Percentiles rank a stretch among this genome's conserved stretches.
phyloP scores from a whole-genome alignment of 2,329 filamentous ascomycete genomes.

The Diplodia sapinea region DNA sequence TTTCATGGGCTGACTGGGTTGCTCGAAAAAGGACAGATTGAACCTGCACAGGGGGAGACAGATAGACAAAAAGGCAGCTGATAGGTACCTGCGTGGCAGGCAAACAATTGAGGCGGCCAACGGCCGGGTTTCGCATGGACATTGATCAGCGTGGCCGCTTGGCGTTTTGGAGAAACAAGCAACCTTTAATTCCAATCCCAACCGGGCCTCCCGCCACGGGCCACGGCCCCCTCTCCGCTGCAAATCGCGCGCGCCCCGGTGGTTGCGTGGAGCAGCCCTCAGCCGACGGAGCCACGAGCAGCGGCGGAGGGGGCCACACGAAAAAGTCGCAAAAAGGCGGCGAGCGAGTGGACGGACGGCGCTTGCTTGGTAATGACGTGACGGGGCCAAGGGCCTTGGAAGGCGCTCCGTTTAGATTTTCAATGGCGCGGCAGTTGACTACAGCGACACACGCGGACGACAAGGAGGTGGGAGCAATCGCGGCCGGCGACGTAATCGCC shows the following conservation, averaged over 20 bases:
- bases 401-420: neutral
- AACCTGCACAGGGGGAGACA: neutral
- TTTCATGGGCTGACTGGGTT: constrained; percentile 6
- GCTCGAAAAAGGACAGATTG: constrained; percentile 17
- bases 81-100: constrained; percentile 1
- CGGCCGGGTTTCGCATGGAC: constrained; percentile 18
- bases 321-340: neutral
- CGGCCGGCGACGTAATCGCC: constrained; percentile 7
- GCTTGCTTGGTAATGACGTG: constrained; percentile 12
- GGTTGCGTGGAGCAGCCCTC: neutral
- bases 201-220: constrained; percentile 10
- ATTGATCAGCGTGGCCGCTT: constrained; percentile 14
- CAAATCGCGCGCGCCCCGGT: constrained; percentile 18
- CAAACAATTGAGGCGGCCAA: constrained; percentile 24
- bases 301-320: neutral
- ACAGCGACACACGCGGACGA: neutral
- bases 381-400: constrained; percentile 16
- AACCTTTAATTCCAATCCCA: constrained; percentile 27
- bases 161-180: constrained; percentile 28
- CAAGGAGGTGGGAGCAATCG: neutral
- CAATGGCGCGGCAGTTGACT: constrained; percentile 18
- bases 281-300: neutral
- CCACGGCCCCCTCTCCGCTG: constrained; percentile 22
- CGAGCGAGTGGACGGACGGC: neutral
- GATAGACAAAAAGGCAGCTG: constrained; percentile 3